These are phyloP conservation scores for Vitis riparia DNA, from an alignment of 164 flowering plant genomes.

Conservation along the genomic window DNA sequence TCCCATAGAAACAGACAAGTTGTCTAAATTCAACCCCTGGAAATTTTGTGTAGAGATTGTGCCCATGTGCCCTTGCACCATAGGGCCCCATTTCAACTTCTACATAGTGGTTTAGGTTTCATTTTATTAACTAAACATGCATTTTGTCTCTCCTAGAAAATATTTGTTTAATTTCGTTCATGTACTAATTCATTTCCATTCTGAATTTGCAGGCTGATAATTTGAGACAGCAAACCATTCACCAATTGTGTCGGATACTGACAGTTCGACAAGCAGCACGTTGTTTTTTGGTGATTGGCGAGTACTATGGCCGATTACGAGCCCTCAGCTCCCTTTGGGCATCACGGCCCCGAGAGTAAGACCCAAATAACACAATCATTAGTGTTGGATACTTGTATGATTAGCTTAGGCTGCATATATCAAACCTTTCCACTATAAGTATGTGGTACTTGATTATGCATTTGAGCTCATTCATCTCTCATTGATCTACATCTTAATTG, in stretches of 20 bases:
- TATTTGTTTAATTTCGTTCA: neutral
- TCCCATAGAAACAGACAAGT: conserved; percentile 14
- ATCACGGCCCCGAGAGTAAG: conserved; percentile 93
- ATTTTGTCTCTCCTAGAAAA: conserved; percentile 4
- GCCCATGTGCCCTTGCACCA: conserved; percentile 13
- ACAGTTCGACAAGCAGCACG: conserved; percentile 89
- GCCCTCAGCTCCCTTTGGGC: conserved; percentile 95
- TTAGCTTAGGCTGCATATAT: no score
- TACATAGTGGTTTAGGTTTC: conserved; percentile 11
- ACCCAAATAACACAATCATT: neutral
- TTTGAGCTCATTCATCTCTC: no score
- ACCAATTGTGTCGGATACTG: conserved; percentile 71
- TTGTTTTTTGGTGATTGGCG: conserved; percentile 85
- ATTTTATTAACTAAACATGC: conserved; percentile 8
- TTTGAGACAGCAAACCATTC: conserved; percentile 93
- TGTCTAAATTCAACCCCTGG: conserved; percentile 25
- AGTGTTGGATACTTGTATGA: no score
- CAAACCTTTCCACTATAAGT: no score
- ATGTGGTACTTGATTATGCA: no score
- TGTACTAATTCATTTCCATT: neutral
- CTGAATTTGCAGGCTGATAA: conserved; percentile 72
- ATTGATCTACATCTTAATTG: no score
- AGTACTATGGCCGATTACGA: conserved; percentile 79
- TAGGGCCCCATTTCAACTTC: conserved; percentile 10
- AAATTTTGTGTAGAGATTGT: conserved; percentile 19